Base-by-base conservation (phyloP, 1,139 yeast species). In the Protomyces lactucae-debilis region DNA sequence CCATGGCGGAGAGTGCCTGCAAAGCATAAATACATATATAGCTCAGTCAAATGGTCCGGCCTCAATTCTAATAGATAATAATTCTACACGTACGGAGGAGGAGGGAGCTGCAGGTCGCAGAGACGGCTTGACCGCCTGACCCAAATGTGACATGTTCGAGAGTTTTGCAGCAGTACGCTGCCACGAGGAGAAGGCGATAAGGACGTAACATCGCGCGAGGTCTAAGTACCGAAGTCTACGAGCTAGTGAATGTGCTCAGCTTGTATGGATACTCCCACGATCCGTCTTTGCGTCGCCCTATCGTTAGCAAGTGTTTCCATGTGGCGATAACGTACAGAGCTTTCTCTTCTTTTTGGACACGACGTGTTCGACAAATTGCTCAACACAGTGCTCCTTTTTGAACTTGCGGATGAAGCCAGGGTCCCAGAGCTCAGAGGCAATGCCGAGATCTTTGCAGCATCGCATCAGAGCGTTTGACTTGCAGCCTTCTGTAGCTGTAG, bases 401-500 rank as follows among this genome's bases (percentile, higher is more conserved):
- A 91, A 93, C 48, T 77, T 76, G 69, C 93, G 83, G 68, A 93
- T 91, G 72, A 92, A 93, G 52, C 84, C 79, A 0, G 99, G 99
- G 73, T 93, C 99, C 99, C 99, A 93, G 64, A 93, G 79, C 72
- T 93, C 99, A 67, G 96, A 88, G 1, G 98, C 99, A 71, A 93
- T 87, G 3, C 98, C 98, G 71, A 93, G 80, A 76, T 93, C 99
- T 74, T 93, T 93, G 76, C 99, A 93, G 73, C 98, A 92, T 73
- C 99, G 83, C 98, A 93, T 93, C 75, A 93, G 79, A 0, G 99
- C 98, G 73, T 93, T 93, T 74, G 95, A 86, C 74, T 91, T 91
- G 76, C 99, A 93, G 14, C 99, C 99, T 76, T 93, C 99, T 56
- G 95, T 86, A 0, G 99, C 98, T 0, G 98, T 93, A 4, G 98